Evolutionary conservation across 2,329 filamentous ascomycete species (phyloP), one percentile per base, ranked within the genome.

Genomic region (Xylariales sp.): DNA sequence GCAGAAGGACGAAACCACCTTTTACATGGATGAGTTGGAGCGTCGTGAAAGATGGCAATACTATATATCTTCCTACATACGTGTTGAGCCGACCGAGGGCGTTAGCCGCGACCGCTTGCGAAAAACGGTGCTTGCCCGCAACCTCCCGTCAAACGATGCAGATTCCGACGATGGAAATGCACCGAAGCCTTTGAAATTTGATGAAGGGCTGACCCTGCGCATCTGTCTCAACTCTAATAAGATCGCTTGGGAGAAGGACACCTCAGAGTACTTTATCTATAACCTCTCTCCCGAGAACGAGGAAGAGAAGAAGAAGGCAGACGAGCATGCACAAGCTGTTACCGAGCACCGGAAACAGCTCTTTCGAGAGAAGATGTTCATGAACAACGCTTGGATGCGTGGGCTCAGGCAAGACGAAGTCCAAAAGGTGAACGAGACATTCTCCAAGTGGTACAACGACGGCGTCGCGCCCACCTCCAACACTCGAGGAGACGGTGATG

Each of bases 41-140:
- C 88, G 90, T 58, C 90, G 91, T 64, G 90, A 93, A 69, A 86
- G 89, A 46, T 99, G 96, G 96, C 93, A 95, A 74, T 97, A 97
- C 82, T 99, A 99, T 78, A 93, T 97, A 65, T 94, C 95, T 18
- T 94, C 94, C 0, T 98, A 92, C 80, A 92, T 93, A 72, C 93
- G 93, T 70, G 87, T 94, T 30, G 93, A 97, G 76, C 92, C 93
- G 1, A 99, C 96, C 0, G 93, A 96, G 80, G 92, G 92, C 14
- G 86, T 96, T 2, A 83, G 86, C 6, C 84, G 90, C 57, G 85
- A 86, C 5, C 87, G 87, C 55, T 85, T 93, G 75, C 88, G 87
- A 69, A 91, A 89, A 80, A 86, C 89, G 4, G 88, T 94, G 65
- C 84, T 95, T 16, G 86, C 88, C 58, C 90, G 92, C 65, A 94